Percentiles rank a stretch among this genome's conserved stretches.
These are phyloP conservation scores for Penicillium sp. DNA, from an alignment of 2,329 filamentous ascomycete species.

Conservation along the genomic window DNA sequence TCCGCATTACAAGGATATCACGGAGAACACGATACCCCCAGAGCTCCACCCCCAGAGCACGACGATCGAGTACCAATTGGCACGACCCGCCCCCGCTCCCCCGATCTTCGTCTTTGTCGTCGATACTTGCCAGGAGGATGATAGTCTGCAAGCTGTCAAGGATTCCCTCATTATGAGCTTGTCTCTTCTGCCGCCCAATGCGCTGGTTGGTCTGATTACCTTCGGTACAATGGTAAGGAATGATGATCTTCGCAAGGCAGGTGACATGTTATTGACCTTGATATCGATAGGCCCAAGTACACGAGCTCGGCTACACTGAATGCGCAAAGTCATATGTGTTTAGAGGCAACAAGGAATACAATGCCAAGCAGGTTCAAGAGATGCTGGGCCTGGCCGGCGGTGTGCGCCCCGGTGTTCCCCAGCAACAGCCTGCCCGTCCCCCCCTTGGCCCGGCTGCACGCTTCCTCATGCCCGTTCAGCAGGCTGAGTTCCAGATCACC, in stretches of 20 bases:
- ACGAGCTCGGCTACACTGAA: constrained; percentile 96
- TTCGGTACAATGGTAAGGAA: constrained; percentile 79
- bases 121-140: constrained; percentile 67
- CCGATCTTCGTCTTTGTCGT: constrained; percentile 68
- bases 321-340: constrained; percentile 99
- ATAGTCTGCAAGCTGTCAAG: constrained; percentile 64
- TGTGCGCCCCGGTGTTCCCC: constrained; percentile 64
- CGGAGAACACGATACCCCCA: constrained; percentile 62
- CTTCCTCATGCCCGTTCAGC: constrained; percentile 89
- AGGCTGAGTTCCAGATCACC: constrained; percentile 95
- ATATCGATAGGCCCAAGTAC: constrained; percentile 72
- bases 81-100: constrained; percentile 61
- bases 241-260: background rate
- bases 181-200: constrained; percentile 61
- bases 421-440: constrained; percentile 68
- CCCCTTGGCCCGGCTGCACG: constrained; percentile 77
- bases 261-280: constrained; percentile 9
- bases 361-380: constrained; percentile 98
- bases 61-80: constrained; percentile 65
- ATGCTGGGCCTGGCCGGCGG: constrained; percentile 82
- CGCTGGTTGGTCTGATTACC: constrained; percentile 63
- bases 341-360: constrained; percentile 94
- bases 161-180: constrained; percentile 67
- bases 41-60: constrained; percentile 65
- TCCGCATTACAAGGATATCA: constrained; percentile 68